Percentiles rank a stretch among this genome's conserved stretches.
These are phyloP conservation scores for Arthrobotrys pseudoclavata DNA, from an alignment of 2,329 filamentous ascomycete genomes.

Conservation along the genomic window DNA sequence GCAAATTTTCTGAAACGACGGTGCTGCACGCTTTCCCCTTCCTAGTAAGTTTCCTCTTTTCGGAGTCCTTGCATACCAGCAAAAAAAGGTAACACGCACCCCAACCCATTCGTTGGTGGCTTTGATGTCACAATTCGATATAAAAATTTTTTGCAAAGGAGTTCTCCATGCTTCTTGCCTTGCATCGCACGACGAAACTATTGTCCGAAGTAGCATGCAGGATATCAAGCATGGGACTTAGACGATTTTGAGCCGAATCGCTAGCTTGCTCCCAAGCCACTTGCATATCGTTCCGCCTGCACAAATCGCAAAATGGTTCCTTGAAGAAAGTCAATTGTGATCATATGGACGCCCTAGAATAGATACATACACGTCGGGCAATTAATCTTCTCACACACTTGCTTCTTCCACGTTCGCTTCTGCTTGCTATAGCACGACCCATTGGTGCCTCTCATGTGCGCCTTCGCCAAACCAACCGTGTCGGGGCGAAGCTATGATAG, in stretches of 20 bases:
- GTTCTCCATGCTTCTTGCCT: conserved; percentile 3
- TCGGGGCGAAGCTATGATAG: conserved; percentile 14
- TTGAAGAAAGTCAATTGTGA: conserved; percentile 6
- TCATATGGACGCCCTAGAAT: conserved; percentile 27
- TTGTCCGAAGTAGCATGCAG: conserved; percentile 24
- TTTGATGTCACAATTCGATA: conserved; percentile 20
- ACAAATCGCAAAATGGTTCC: conserved; percentile 10
- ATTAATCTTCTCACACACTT: conserved; percentile 21
- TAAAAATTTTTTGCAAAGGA: conserved; percentile 26
- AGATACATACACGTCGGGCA: conserved; percentile 5
- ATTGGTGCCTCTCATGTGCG: conserved; percentile 12
- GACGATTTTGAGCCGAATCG: conserved; percentile 18
- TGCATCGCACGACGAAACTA: conserved; percentile 22
- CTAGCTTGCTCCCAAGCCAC: conserved; percentile 12
- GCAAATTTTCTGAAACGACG: conserved; percentile 38
- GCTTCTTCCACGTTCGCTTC: conserved; percentile 10
- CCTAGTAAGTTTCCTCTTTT: conserved; percentile 27
- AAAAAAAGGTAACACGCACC: conserved; percentile 22
- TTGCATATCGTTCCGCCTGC: conserved; percentile 26
- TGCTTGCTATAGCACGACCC: conserved; percentile 10
- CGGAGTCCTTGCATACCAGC: conserved; percentile 20
- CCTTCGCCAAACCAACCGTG: conserved; percentile 32
- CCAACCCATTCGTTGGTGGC: conserved; percentile 20
- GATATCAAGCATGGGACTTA: conserved; percentile 4
- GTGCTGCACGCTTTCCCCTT: conserved; percentile 22